A percentile compares a stretch with the other conserved stretches of the same genome.
Evolutionary conservation across 345 rosid species (phyloP).

Genomic region (Rhodamnia argentea): DNA sequence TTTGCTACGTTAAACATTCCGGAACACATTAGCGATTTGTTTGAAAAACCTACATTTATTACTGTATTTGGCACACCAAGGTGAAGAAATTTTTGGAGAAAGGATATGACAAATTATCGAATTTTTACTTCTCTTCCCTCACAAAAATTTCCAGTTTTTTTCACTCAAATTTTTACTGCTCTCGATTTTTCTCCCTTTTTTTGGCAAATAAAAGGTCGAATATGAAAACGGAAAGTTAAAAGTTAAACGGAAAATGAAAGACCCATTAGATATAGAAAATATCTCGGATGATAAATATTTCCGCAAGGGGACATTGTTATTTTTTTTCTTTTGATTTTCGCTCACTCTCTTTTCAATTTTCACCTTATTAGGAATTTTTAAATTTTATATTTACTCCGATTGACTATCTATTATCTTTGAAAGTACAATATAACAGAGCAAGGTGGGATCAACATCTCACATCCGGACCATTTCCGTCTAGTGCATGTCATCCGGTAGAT

Average conservation of each 20-base stretch:
- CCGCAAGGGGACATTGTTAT: background rate
- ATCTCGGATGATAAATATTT: background rate
- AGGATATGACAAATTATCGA: background rate
- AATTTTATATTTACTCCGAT: background rate
- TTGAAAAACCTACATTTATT: background rate
- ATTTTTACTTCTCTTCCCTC: background rate
- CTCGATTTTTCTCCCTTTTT: background rate
- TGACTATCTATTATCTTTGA: background rate
- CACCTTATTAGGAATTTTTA: background rate
- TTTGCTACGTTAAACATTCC: no score
- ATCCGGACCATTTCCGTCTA: accelerated
- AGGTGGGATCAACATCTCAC: background rate
- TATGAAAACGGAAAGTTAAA: background rate
- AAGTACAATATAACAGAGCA: background rate
- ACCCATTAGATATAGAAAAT: background rate
- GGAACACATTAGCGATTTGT: no score
- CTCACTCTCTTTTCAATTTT: background rate
- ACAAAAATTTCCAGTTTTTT: background rate
- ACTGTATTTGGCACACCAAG: background rate
- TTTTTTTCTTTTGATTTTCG: background rate
- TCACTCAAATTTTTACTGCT: background rate
- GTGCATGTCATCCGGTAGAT: background rate
- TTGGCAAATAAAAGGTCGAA: background rate
- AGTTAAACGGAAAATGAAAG: background rate
- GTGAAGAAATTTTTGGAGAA: background rate